Conservation (phyloP, 306 rosid species). For the Cicer arietinum region DNA sequence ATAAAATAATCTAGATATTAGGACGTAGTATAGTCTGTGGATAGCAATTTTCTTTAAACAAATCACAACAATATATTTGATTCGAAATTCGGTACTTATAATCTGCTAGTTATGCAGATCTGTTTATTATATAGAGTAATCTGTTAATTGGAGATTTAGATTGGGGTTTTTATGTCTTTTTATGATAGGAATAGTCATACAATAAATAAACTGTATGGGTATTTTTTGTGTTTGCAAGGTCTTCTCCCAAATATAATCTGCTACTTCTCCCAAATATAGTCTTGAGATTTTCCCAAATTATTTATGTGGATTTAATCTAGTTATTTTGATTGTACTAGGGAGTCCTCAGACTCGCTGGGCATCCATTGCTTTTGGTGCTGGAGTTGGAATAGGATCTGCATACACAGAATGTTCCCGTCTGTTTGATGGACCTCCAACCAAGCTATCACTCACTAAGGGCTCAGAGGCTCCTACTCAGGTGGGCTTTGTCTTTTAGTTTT, state of each 20-base stretch:
- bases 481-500: constrained; percentile 12
- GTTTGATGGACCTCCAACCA: constrained; percentile 67
- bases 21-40: too few species aligned
- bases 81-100: constrained; percentile 5
- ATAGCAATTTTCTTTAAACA: too few species aligned
- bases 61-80: not conserved
- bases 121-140: not conserved
- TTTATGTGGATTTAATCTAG: constrained; percentile 21
- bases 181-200: constrained; percentile 5
- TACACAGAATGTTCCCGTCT: constrained; percentile 71
- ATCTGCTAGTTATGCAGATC: not conserved
- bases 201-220: not conserved
- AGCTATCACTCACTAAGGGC: constrained; percentile 45
- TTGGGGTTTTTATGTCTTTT: constrained; percentile 12
- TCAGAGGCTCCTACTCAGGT: constrained; percentile 57
- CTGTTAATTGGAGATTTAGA: constrained; percentile 15
- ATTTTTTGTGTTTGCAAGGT: constrained; percentile 17
- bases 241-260: not conserved
- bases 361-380: constrained; percentile 89
- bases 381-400: constrained; percentile 85
- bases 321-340: constrained; percentile 57
- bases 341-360: constrained; percentile 93
- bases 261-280: constrained; percentile 4
- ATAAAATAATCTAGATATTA: too few species aligned
- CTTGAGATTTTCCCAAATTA: constrained; percentile 25